Percentiles rank a stretch among this genome's conserved stretches.
phyloP scores from a whole-genome alignment of 2,329 filamentous ascomycete genomes.

The Fusarium nygamai region DNA sequence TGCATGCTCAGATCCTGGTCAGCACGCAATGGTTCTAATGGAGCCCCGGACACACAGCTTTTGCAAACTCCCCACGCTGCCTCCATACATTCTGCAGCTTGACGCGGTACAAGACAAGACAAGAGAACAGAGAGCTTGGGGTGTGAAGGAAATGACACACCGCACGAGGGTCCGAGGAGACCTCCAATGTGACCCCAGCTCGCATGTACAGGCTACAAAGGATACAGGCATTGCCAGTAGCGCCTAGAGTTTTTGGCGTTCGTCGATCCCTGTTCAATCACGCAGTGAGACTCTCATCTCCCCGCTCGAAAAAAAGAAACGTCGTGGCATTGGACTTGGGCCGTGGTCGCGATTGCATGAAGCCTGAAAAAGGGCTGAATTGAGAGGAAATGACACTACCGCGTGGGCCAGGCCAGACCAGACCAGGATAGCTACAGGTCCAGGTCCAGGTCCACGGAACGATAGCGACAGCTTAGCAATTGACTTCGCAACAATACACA shows the following conservation, averaged over 20 bases:
- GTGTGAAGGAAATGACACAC: constrained; percentile 8
- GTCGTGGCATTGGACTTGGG: not conserved
- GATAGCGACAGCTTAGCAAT: constrained; percentile 1
- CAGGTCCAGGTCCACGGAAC: not conserved
- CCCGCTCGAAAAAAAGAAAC: not conserved
- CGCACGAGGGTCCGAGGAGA: constrained; percentile 22
- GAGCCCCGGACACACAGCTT: constrained; percentile 1
- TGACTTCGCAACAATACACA: not conserved
- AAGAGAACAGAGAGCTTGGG: constrained; percentile 2
- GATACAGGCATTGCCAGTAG: not conserved
- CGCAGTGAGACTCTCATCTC: constrained; percentile 3
- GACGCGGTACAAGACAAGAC: not conserved
- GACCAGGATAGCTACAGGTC: not conserved
- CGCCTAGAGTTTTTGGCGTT: constrained; percentile 30
- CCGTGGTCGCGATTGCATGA: not conserved
- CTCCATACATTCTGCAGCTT: constrained; percentile 12
- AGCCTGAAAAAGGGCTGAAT: constrained; percentile 18
- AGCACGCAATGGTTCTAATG: constrained; percentile 42
- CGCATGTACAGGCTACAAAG: not conserved
- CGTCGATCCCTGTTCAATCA: constrained; percentile 23
- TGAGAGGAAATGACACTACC: not conserved
- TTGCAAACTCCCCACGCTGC: constrained; percentile 32
- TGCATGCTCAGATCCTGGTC: constrained; percentile 44
- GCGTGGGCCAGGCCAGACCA: constrained; percentile 21
- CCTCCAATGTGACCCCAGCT: not conserved